A percentile compares a stretch with the other conserved stretches of the same genome.
phyloP scores from a whole-genome alignment of 306 rosid species.

The Quercus gilva region DNA sequence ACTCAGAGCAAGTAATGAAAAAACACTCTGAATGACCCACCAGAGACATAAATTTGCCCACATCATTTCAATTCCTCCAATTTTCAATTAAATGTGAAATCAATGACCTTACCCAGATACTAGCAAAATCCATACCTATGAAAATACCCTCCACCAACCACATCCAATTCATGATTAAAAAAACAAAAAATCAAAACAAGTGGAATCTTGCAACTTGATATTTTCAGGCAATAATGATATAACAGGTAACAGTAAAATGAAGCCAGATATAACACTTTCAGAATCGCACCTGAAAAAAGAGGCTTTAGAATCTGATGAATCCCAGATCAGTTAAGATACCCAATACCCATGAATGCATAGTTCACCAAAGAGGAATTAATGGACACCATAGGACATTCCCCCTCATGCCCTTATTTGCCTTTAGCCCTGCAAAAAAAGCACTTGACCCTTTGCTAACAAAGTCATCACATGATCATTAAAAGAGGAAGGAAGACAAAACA shows the following conservation, averaged over 20 bases:
- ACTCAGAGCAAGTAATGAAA: constrained; percentile 11
- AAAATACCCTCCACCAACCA: constrained; percentile 24
- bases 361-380: constrained; percentile 34
- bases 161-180: constrained; percentile 26
- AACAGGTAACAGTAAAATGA: constrained; percentile 17
- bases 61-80: constrained; percentile 16
- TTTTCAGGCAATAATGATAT: not conserved
- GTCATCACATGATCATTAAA: constrained; percentile 4
- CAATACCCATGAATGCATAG: constrained; percentile 40
- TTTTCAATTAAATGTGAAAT: constrained; percentile 14
- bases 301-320: constrained; percentile 39
- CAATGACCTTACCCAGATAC: constrained; percentile 27
- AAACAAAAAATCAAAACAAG: constrained; percentile 15
- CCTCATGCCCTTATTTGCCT: constrained; percentile 24
- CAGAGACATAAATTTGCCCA: constrained; percentile 12
- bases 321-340: constrained; percentile 48
- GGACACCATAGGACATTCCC: constrained; percentile 25
- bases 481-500: not conserved
- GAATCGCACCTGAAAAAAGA: constrained; percentile 47
- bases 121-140: not conserved
- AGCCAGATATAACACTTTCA: constrained; percentile 8
- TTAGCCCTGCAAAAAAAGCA: constrained; percentile 24
- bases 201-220: constrained; percentile 12
- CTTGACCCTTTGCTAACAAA: constrained; percentile 8
- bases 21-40: constrained; percentile 15